These are phyloP conservation scores for Trichomonascus vanleenenianus DNA, from an alignment of 805 yeast genomes.

Conservation along the genomic window DNA sequence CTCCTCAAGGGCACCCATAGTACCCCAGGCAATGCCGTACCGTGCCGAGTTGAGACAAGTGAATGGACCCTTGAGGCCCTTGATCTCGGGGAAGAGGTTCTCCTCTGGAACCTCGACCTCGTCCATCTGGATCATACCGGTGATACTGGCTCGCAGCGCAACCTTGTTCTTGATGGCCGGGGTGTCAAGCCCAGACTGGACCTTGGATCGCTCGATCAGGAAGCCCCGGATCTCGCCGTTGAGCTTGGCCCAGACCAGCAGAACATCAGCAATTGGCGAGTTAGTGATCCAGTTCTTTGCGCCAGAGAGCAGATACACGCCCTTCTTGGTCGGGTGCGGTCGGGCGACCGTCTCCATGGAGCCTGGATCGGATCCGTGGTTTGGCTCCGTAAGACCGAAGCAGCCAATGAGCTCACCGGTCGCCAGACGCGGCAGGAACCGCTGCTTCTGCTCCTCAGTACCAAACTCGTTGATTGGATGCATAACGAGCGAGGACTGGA, in stretches of 20 bases:
- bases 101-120: constrained; percentile 38
- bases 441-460: constrained; percentile 34
- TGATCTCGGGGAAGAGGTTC: constrained; percentile 31
- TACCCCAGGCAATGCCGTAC: constrained; percentile 38
- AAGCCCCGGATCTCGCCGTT: constrained; percentile 38
- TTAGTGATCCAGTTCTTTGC: constrained; percentile 40
- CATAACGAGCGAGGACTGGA: constrained; percentile 40
- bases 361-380: constrained; percentile 54
- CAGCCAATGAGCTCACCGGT: constrained; percentile 44
- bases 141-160: constrained; percentile 35
- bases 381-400: constrained; percentile 59
- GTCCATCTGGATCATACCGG: constrained; percentile 38
- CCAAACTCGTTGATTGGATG: constrained; percentile 35
- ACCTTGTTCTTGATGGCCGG: constrained; percentile 35
- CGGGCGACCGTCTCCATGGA: constrained; percentile 49
- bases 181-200: constrained; percentile 29
- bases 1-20: constrained; percentile 38
- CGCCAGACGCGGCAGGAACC: constrained; percentile 33
- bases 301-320: constrained; percentile 34
- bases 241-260: constrained; percentile 38
- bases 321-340: constrained; percentile 35
- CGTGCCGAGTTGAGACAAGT: constrained; percentile 37
- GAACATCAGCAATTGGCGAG: constrained; percentile 38
- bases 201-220: constrained; percentile 32
- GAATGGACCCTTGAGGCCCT: constrained; percentile 39